Evolutionary conservation across 1,284 basidiomycete genomes (phyloP).

Genomic region (Salmacisia buchloeana): DNA sequence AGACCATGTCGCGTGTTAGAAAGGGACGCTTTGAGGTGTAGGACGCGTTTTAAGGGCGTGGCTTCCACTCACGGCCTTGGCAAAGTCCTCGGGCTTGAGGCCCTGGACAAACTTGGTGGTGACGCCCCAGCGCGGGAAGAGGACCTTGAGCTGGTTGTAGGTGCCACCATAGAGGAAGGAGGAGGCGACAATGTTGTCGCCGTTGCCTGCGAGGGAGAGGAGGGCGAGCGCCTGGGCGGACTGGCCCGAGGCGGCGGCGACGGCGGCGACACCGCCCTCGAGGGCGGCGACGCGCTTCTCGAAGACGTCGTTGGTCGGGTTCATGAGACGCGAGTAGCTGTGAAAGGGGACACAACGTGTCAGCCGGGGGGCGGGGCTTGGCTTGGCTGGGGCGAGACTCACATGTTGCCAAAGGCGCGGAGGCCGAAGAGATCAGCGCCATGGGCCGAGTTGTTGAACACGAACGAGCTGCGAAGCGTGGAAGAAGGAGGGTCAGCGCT

Average conservation of each 20-base stretch:
- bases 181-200: slow-evolving; percentile 68
- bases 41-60: slow-evolving; percentile 71
- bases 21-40: slow-evolving; percentile 58
- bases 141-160: slow-evolving; percentile 78
- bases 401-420: slow-evolving; percentile 60
- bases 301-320: slow-evolving; percentile 79
- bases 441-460: slow-evolving; percentile 56
- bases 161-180: slow-evolving; percentile 56
- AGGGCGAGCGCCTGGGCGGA: slow-evolving; percentile 73
- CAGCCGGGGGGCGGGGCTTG: background rate
- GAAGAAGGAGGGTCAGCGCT: slow-evolving; percentile 49
- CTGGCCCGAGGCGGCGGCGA: slow-evolving; percentile 73
- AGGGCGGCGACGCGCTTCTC: slow-evolving; percentile 77
- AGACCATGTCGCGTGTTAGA: slow-evolving; percentile 9
- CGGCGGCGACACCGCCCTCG: slow-evolving; percentile 73
- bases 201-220: slow-evolving; percentile 60
- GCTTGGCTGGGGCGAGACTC: slow-evolving; percentile 10
- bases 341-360: background rate
- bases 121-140: slow-evolving; percentile 72
- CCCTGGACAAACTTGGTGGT: slow-evolving; percentile 69
- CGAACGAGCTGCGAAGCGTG: slow-evolving; percentile 37
- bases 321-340: slow-evolving; percentile 60
- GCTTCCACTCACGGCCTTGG: slow-evolving; percentile 57
- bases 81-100: slow-evolving; percentile 63
- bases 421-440: slow-evolving; percentile 76